Evolutionary conservation across 192 early-diverging fungal genomes (phyloP), one percentile per base, ranked within the genome.

Genomic region (Mortierella alpina): DNA sequence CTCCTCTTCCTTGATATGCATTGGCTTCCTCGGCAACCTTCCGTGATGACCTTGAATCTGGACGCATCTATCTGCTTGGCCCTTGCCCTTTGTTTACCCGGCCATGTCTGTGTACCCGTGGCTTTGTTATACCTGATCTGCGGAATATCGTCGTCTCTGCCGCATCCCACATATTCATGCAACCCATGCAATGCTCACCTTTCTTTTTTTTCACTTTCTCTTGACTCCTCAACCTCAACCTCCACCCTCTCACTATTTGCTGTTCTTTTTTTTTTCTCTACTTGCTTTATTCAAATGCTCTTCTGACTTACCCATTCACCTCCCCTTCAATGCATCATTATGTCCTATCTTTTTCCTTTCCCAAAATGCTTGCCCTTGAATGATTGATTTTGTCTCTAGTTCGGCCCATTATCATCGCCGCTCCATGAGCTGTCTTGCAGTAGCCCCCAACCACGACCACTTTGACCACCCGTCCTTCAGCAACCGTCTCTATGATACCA

Each of bases 321-420:
- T 59, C 20, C 58, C 15, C 42, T 9, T 41, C 39, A 31, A 31
- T 31, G 31, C 31, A 31, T 3, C 31, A 31, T 31, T 31, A 31
- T 31, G 31, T 42, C 10, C 18, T 6, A 42, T 60, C 11, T 59
- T 63, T 17, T n/a, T 22, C 22, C 7, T 31, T 55, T 39, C 20
- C 51, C 22, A 64, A 61, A 46, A 60, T 39, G 48, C 1, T 48
- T 41, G 12, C 7, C 55, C 20, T 11, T 42, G 48, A 22, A 76
- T 76, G 74, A 69, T 54, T 72, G n/a, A 61, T n/a, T 44, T 55
- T 49, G 18, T 40, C 20, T 63, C 22, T 70, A 80, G 77, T 68
- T 64, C 77, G 40, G 63, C 58, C 13, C 63, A 54, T 48, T 72
- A 80, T 39, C 77, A 80, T 23, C 77, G 77, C 48, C 77, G 77